Percentiles rank a stretch among this genome's conserved stretches.
phyloP scores from a whole-genome alignment of 768 basidiomycete genomes.

The Antrodiella citrinella region DNA sequence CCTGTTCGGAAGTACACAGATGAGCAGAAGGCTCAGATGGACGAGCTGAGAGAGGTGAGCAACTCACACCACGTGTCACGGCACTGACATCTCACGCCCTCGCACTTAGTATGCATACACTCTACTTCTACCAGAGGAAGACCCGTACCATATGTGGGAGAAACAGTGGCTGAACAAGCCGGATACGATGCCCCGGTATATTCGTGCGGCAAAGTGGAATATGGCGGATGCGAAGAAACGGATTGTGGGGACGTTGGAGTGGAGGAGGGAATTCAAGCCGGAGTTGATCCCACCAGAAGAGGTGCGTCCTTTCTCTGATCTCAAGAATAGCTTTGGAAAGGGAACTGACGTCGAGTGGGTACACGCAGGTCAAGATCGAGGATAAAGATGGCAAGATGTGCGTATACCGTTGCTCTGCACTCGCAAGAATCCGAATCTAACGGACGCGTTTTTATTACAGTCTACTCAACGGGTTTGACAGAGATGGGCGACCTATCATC shows the following conservation, averaged over 20 bases:
- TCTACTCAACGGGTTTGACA: constrained; percentile 78
- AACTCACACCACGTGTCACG: background rate
- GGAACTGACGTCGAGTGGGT: background rate
- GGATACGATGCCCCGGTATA: constrained; percentile 67
- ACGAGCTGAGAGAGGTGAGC: constrained; percentile 53
- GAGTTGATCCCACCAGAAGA: constrained; percentile 80
- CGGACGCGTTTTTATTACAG: constrained; percentile 27
- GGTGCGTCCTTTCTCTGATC: constrained; percentile 21
- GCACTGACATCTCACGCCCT: background rate
- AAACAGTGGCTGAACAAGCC: constrained; percentile 61
- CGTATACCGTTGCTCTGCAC: constrained; percentile 14
- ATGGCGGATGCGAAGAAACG: constrained; percentile 68
- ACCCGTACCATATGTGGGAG: constrained; percentile 75
- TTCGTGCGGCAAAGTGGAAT: constrained; percentile 84
- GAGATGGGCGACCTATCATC: constrained; percentile 78
- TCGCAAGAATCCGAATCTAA: background rate
- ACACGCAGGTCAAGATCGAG: constrained; percentile 55
- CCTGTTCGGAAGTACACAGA: constrained; percentile 56
- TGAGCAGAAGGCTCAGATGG: constrained; percentile 52
- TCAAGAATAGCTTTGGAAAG: background rate
- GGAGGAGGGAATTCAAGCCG: constrained; percentile 80
- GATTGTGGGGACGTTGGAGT: constrained; percentile 71
- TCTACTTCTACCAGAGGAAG: constrained; percentile 54
- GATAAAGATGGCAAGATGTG: constrained; percentile 87
- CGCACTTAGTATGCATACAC: constrained; percentile 56